phyloP scores from a whole-genome alignment of 257 asterid genomes.

The Nicotiana obtusifolia region DNA sequence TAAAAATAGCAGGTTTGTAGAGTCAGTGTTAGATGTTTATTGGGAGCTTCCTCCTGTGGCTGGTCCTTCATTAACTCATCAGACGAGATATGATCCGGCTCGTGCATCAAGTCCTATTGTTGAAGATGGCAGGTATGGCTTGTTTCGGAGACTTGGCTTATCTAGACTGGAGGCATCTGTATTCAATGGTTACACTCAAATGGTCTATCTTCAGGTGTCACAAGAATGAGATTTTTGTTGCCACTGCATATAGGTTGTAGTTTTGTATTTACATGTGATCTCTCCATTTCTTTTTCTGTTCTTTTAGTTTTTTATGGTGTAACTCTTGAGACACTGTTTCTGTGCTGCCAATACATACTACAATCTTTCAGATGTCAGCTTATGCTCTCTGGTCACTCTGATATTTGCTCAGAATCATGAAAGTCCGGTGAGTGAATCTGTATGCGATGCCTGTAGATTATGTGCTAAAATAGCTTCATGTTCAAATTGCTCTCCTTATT shows the following conservation, averaged over 20 bases:
- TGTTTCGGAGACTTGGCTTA: slow-evolving; percentile 69
- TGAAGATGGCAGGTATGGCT: slow-evolving; percentile 77
- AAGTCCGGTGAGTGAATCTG: background rate
- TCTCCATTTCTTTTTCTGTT: background rate
- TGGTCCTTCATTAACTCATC: slow-evolving; percentile 96
- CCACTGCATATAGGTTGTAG: slow-evolving; percentile 7
- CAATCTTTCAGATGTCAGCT: background rate
- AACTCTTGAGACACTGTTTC: slow-evolving; percentile 6
- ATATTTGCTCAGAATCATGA: background rate
- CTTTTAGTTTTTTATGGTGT: background rate
- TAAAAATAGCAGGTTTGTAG: slow-evolving; percentile 80
- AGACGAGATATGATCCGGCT: slow-evolving; percentile 93
- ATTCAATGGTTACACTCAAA: slow-evolving; percentile 95
- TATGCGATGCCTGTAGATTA: background rate
- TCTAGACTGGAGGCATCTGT: slow-evolving; percentile 61
- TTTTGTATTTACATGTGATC: background rate
- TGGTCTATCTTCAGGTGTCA: slow-evolving; percentile 87
- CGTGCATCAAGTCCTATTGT: slow-evolving; percentile 68
- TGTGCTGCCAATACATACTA: background rate
- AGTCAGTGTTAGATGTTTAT: slow-evolving; percentile 73
- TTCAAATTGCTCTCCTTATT: background rate
- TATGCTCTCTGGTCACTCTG: background rate
- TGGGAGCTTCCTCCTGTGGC: slow-evolving; percentile 99
- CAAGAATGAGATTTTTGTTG: slow-evolving; percentile 20
- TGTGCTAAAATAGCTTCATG: background rate